phyloP scores from a whole-genome alignment of 345 rosid species.

The Clarkia xantiana region DNA sequence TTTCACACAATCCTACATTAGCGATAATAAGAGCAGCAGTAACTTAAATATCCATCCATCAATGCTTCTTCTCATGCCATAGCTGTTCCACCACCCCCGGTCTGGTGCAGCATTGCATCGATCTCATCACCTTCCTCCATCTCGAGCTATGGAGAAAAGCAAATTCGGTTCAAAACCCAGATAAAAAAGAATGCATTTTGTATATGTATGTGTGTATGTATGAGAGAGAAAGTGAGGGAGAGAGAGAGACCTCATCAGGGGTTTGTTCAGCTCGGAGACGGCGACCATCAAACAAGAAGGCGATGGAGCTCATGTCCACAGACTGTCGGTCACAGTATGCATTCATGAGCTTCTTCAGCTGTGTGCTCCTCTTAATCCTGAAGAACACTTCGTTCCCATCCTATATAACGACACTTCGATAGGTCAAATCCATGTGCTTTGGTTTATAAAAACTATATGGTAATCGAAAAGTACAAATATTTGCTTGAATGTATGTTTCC shows the following conservation, averaged over 20 bases:
- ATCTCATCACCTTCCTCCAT: constrained; percentile 92
- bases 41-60: too few relatives aligned
- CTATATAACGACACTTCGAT: constrained; percentile 16
- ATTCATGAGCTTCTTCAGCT: constrained; percentile 76
- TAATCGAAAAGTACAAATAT: too few relatives aligned
- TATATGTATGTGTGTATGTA: too few relatives aligned
- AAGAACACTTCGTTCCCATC: constrained; percentile 82
- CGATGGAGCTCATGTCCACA: constrained; percentile 59
- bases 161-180: too few relatives aligned
- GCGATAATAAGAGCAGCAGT: too few relatives aligned
- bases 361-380: constrained; percentile 79
- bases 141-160: constrained; percentile 29
- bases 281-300: constrained; percentile 80
- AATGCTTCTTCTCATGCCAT: too few relatives aligned
- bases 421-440: too few relatives aligned
- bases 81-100: constrained; percentile 24
- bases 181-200: neutral
- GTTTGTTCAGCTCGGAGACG: constrained; percentile 74
- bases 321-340: constrained; percentile 83
- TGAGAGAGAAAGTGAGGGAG: neutral
- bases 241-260: constrained; percentile 55
- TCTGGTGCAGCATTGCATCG: constrained; percentile 80
- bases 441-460: too few relatives aligned
- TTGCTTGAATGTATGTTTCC: too few relatives aligned
- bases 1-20: too few relatives aligned